Evolutionary conservation across 2,329 filamentous ascomycete species (phyloP), one percentile per base, ranked within the genome.

Genomic region (Hyphodiscus sp.): DNA sequence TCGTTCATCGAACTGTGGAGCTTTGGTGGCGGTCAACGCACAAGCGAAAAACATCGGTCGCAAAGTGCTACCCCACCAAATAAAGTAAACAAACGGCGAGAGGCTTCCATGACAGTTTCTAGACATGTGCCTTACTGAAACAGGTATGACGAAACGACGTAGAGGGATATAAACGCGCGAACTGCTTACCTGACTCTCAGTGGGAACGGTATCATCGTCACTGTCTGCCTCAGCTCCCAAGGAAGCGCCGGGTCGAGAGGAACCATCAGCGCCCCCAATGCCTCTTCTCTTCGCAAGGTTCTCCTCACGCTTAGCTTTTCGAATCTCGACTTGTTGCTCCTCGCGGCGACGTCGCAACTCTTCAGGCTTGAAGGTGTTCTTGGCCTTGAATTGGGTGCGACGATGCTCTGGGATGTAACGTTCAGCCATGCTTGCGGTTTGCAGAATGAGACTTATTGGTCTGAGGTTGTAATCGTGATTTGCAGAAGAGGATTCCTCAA

Each of bases 381-480:
- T 96, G 52, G 94, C 94, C 87, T 99, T 99, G 86, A 96, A 99
- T 78, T 96, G 91, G 63, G 90, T 96, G 71, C 94, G 91, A 74
- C 94, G 91, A 80, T 99, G 94, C 79, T 99, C 94, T 73, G 94
- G 94, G 70, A 99, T 99, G 79, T 96, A 99, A 69, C 94, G 89
- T 74, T 99, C 94, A 74, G 94, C 88, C 94, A 99, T 99, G 51
- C 44, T 65, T 67, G 63, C 55, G 61, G 57, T 58, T 41, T 56
- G 46, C 43, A 20, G 18, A 20, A 18, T 20, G 18, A 19, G 43
- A 19, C 19, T 15, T 45, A 5, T 45, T 19, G 43, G 18, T 19
- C 19, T 45, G 13, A 13, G 43, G 33, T 2, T 38, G 33, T 99
- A 50, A 45, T 65, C 66, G 62, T 54, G 60, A 56, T 57, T 41